Conservation (phyloP, 331 rosid species). For the Acacia pycnantha region DNA sequence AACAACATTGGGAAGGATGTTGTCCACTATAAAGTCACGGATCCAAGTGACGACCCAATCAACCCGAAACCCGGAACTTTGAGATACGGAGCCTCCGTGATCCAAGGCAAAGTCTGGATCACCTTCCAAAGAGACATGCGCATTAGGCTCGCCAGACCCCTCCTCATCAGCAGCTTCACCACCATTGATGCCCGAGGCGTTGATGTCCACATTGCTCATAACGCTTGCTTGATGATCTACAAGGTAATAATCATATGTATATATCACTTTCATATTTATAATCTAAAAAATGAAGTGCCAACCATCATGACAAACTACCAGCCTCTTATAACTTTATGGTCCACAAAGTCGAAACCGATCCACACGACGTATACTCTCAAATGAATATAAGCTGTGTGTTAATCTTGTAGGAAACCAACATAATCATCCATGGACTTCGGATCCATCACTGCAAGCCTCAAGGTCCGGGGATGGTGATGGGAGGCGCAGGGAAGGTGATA, state of each 20-base stretch:
- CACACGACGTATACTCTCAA: too few relatives aligned
- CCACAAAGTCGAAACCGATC: too few relatives aligned
- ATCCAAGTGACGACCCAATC: constrained; percentile 22
- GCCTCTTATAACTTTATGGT: too few relatives aligned
- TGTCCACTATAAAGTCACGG: constrained; percentile 20
- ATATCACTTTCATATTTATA: too few relatives aligned
- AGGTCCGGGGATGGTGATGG: constrained; percentile 34
- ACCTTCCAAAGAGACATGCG: constrained; percentile 33
- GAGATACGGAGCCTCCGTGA: constrained; percentile 30
- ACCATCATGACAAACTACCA: neutral
- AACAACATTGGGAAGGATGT: constrained; percentile 25
- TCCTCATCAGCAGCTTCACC: constrained; percentile 32
- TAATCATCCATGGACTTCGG: constrained; percentile 28
- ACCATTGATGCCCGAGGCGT: constrained; percentile 29
- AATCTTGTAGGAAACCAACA: constrained; percentile 13
- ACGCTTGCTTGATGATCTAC: constrained; percentile 49
- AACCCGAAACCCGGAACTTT: constrained; percentile 27
- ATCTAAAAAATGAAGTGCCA: too few relatives aligned
- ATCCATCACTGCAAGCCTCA: constrained; percentile 31
- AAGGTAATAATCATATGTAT: constrained; percentile 31
- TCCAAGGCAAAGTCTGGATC: constrained; percentile 31
- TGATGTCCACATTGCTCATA: constrained; percentile 42
- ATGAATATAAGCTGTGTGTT: neutral
- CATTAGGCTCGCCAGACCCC: constrained; percentile 25
- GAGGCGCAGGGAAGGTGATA: constrained; percentile 14